phyloP scores from a whole-genome alignment of 331 rosid species.

The Acacia pycnantha region DNA sequence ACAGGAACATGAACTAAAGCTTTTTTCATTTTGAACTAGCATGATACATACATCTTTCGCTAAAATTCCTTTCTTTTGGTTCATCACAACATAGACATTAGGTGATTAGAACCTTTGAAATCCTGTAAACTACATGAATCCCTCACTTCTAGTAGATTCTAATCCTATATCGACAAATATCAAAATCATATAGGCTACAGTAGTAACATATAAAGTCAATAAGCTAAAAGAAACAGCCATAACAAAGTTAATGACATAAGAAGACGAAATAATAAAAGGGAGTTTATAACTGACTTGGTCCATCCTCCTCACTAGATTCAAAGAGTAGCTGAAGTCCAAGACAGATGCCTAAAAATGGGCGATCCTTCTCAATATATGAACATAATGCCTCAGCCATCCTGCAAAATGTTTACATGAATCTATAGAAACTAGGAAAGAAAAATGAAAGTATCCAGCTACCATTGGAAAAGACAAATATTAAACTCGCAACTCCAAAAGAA shows the following conservation, averaged over 20 bases:
- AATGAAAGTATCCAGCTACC: conserved; percentile 20
- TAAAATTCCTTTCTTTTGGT: not conserved
- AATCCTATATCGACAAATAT: conserved; percentile 9
- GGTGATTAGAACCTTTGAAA: not conserved
- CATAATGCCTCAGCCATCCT: conserved; percentile 92
- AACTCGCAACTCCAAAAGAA: conserved; percentile 2
- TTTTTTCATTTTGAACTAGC: not conserved
- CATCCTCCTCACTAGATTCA: conserved; percentile 93
- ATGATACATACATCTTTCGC: not conserved
- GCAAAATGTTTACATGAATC: conserved; percentile 33
- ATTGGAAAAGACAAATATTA: not conserved
- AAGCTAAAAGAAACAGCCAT: not conserved
- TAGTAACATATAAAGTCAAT: not conserved
- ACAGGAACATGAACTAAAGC: not conserved
- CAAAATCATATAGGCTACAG: conserved; percentile 2
- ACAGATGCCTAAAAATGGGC: conserved; percentile 93
- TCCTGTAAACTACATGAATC: not conserved
- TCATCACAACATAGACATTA: not conserved
- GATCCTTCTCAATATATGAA: conserved; percentile 76
- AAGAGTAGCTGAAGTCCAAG: conserved; percentile 98
- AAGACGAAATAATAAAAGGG: not conserved
- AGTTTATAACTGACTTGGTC: conserved; percentile 58
- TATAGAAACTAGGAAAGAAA: not conserved
- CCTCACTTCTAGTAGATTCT: not conserved
- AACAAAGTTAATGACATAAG: not conserved